These are phyloP conservation scores for Alloascoidea hylecoeti DNA, from an alignment of 805 yeast genomes.

Conservation along the genomic window DNA sequence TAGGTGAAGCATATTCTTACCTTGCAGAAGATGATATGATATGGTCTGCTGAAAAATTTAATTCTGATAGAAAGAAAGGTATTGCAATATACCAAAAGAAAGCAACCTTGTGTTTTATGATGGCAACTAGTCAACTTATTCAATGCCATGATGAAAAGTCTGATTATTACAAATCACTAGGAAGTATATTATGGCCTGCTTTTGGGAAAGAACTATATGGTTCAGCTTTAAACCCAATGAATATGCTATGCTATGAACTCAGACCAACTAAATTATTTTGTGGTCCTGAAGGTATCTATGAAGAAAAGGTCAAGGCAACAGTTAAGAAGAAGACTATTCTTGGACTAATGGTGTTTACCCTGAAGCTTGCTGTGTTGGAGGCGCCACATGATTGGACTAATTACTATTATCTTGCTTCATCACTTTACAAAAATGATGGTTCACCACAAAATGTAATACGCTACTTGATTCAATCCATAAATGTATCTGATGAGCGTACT, in stretches of 20 bases:
- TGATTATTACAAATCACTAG: constrained; percentile 18
- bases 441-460: constrained; percentile 22
- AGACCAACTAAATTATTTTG: constrained; percentile 29
- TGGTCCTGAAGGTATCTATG: constrained; percentile 13
- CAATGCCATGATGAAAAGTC: constrained; percentile 10
- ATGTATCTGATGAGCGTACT: background rate
- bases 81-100: constrained; percentile 57
- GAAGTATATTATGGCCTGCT: constrained; percentile 32
- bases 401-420: constrained; percentile 27
- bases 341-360: constrained; percentile 25
- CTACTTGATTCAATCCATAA: constrained; percentile 8
- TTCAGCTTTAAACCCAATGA: constrained; percentile 17
- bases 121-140: constrained; percentile 42
- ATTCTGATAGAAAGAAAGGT: constrained; percentile 41
- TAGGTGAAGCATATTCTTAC: constrained; percentile 68
- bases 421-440: constrained; percentile 28
- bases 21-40: constrained; percentile 80
- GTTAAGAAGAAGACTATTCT: constrained; percentile 10
- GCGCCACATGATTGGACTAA: constrained; percentile 45
- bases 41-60: constrained; percentile 84
- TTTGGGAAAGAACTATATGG: constrained; percentile 40
- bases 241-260: constrained; percentile 34
- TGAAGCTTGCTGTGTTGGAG: constrained; percentile 30
- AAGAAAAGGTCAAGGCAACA: constrained; percentile 6
- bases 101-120: constrained; percentile 57